Conservation (phyloP, 768 basidiomycete genomes). For the Hemileccinum rubropunctum region DNA sequence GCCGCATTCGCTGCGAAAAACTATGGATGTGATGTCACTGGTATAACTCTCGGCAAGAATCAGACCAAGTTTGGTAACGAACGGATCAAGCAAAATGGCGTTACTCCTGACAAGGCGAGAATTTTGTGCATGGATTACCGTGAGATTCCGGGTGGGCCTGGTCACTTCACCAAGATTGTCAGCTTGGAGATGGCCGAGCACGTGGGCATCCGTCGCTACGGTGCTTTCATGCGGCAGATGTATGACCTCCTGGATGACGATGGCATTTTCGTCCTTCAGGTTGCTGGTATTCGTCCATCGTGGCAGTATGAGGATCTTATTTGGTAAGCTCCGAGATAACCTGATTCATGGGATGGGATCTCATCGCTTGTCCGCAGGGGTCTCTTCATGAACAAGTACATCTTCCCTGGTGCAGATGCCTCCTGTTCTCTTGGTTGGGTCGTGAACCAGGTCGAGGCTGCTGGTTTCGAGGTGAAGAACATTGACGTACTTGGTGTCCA, state of each 20-base stretch:
- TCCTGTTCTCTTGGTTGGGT: constrained; percentile 96
- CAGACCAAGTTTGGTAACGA: constrained; percentile 92
- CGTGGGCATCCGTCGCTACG: constrained; percentile 93
- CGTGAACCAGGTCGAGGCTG: constrained; percentile 78
- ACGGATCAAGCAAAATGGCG: constrained; percentile 78
- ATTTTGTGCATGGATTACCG: constrained; percentile 94
- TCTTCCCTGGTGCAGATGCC: constrained; percentile 99
- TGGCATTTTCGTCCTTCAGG: constrained; percentile 92
- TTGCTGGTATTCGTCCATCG: constrained; percentile 91
- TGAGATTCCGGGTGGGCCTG: constrained; percentile 74
- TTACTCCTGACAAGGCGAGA: constrained; percentile 68
- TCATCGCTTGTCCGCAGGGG: constrained; percentile 51
- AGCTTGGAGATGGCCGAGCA: constrained; percentile 99
- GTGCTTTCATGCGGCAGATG: constrained; percentile 83
- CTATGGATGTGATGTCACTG: constrained; percentile 93
- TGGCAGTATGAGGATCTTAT: constrained; percentile 99
- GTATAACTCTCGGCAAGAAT: constrained; percentile 88
- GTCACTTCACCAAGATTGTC: constrained; percentile 91
- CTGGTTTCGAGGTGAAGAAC: constrained; percentile 96
- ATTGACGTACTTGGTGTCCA: constrained; percentile 97
- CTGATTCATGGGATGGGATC: not conserved
- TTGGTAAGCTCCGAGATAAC: constrained; percentile 51
- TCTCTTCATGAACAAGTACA: constrained; percentile 96
- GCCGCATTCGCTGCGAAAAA: constrained; percentile 95
- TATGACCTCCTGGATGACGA: constrained; percentile 94